Percentiles rank a stretch among this genome's conserved stretches.
Conservation (phyloP, 2,329 filamentous ascomycete genomes). For the Penicillium sp. region DNA sequence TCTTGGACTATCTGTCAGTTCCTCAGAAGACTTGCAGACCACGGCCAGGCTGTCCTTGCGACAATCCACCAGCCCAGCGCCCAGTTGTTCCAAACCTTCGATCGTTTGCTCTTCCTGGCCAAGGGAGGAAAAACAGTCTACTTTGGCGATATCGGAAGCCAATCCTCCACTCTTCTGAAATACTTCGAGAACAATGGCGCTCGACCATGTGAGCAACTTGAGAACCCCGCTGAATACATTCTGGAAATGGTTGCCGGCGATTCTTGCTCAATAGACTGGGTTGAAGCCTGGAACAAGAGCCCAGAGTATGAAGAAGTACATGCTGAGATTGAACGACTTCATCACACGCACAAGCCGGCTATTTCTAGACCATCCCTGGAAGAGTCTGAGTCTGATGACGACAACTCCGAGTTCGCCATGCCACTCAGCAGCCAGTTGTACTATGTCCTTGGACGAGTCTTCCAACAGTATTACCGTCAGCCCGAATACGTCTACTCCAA, state of each 20-base stretch:
- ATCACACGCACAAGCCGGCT: conserved; percentile 25
- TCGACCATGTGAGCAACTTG: conserved; percentile 55
- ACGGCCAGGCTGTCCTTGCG: conserved; percentile 82
- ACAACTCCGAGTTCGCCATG: conserved; percentile 72
- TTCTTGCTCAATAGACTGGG: conserved; percentile 56
- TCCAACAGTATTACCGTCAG: conserved; percentile 84
- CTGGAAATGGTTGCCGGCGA: conserved; percentile 54
- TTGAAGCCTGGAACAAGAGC: conserved; percentile 59
- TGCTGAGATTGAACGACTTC: conserved; percentile 58
- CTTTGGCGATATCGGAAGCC: conserved; percentile 62
- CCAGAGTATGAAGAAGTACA: conserved; percentile 55
- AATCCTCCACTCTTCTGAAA: conserved; percentile 55
- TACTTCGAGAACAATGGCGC: conserved; percentile 66
- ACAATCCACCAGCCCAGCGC: conserved; percentile 92
- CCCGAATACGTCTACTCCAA: conserved; percentile 85
- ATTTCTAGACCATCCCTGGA: conserved; percentile 54
- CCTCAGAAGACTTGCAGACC: conserved; percentile 79
- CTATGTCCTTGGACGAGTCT: conserved; percentile 68
- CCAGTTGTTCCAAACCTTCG: conserved; percentile 82
- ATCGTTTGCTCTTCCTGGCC: conserved; percentile 61
- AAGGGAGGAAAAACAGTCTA: conserved; percentile 65
- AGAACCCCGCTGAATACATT: conserved; percentile 76
- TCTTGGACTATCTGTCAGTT: conserved; percentile 84
- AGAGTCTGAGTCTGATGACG: conserved; percentile 23
- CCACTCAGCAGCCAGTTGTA: conserved; percentile 64